Conservation (phyloP, 768 basidiomycete genomes). For the Mycena sanguinolenta region DNA sequence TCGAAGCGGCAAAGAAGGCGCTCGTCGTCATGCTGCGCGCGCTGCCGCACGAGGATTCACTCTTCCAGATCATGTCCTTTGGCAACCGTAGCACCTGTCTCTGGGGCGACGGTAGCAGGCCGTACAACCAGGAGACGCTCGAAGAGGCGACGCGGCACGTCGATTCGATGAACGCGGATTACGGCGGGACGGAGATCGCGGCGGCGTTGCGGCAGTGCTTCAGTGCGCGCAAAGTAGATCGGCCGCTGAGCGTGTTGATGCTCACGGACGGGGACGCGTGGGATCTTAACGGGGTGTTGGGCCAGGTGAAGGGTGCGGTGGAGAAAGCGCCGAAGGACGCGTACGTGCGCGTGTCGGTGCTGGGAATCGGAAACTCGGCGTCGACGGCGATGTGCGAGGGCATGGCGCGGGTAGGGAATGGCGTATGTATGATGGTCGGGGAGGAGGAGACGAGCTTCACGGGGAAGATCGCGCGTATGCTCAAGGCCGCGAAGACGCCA, state of each 20-base stretch:
- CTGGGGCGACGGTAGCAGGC: conserved; percentile 46
- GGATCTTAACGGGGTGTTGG: conserved; percentile 30
- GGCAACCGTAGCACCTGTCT: conserved; percentile 40
- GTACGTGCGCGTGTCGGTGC: conserved; percentile 55
- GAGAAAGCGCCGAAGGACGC: conserved; percentile 37
- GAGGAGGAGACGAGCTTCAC: conserved; percentile 56
- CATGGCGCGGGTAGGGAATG: conserved; percentile 58
- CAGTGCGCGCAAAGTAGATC: conserved; percentile 42
- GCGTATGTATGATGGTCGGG: conserved; percentile 53
- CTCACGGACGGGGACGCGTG: conserved; percentile 59
- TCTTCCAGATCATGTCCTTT: conserved; percentile 61
- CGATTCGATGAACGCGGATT: conserved; percentile 49
- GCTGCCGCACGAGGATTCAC: conserved; percentile 50
- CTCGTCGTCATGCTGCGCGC: conserved; percentile 55
- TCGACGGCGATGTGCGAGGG: conserved; percentile 56
- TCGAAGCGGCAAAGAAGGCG: conserved; percentile 53
- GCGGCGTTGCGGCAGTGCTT: conserved; percentile 50
- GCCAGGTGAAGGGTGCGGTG: conserved; percentile 39
- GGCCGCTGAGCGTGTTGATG: conserved; percentile 55
- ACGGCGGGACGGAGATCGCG: conserved; percentile 56
- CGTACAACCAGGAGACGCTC: conserved; percentile 43
- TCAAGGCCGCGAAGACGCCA: conserved; percentile 55
- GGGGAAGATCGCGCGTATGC: conserved; percentile 55
- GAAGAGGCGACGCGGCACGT: conserved; percentile 44
- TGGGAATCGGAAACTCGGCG: conserved; percentile 58